Evolutionary conservation across 441 rosid species (phyloP).

Genomic region (Adansonia grandidieri): DNA sequence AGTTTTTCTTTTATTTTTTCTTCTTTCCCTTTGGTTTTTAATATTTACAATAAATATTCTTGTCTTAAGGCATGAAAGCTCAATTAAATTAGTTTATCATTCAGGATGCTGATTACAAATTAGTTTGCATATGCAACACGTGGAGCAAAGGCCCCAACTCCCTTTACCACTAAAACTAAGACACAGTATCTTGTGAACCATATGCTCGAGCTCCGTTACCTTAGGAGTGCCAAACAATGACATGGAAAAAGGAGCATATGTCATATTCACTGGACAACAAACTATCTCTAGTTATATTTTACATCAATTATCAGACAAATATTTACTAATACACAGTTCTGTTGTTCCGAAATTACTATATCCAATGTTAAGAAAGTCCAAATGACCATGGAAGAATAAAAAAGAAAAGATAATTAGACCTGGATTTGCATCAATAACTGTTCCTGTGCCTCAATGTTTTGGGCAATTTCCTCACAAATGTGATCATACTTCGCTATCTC

Average conservation of each 20-base stretch:
- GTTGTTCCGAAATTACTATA: not conserved
- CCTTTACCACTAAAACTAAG: conserved; percentile 1
- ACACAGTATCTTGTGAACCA: not conserved
- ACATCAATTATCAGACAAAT: not conserved
- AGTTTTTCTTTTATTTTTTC: not conserved
- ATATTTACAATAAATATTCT: not conserved
- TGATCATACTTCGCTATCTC: conserved; percentile 88
- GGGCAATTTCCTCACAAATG: conserved; percentile 80
- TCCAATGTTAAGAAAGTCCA: not conserved
- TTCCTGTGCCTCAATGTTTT: conserved; percentile 89
- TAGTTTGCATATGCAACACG: not conserved
- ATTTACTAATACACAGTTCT: not conserved
- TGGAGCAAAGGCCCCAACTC: not conserved
- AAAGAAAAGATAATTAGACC: conserved; percentile 48
- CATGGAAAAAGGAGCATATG: not conserved
- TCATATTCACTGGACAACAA: not conserved
- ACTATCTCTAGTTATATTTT: not conserved
- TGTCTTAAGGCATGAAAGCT: conserved; percentile 1
- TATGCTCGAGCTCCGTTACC: not conserved
- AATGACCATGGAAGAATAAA: conserved; percentile 14
- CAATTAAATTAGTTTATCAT: not conserved
- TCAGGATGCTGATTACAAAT: not conserved
- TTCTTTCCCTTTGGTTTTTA: not conserved
- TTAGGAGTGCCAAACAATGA: not conserved
- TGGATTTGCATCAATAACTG: conserved; percentile 85